Evolutionary conservation across 2,329 filamentous ascomycete species (phyloP).

Genomic region (Juglanconis oblonga): DNA sequence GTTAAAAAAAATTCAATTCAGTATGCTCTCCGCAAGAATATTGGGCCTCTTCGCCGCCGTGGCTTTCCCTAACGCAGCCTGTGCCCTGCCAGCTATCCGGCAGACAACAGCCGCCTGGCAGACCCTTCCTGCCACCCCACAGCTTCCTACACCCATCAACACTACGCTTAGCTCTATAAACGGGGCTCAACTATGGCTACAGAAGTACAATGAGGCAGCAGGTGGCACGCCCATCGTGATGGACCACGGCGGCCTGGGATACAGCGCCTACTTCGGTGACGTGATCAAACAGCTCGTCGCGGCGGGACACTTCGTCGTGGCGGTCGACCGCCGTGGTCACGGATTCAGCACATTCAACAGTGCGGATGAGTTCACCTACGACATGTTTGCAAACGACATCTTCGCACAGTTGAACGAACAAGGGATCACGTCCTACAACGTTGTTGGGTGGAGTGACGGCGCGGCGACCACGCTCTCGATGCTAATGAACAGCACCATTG

Average conservation of each 20-base stretch:
- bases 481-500: conserved; percentile 30
- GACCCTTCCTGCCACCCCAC: conserved; percentile 36
- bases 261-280: conserved; percentile 38
- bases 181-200: conserved; percentile 38
- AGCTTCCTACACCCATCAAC: conserved; percentile 33
- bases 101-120: conserved; percentile 28
- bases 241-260: conserved; percentile 38
- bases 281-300: conserved; percentile 33
- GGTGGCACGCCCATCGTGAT: conserved; percentile 35
- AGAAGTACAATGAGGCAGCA: conserved; percentile 36
- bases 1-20: not conserved
- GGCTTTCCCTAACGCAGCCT: not conserved
- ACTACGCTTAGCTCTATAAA: conserved; percentile 29
- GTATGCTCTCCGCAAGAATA: conserved; percentile 1
- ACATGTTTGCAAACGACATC: conserved; percentile 35
- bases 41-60: conserved; percentile 4
- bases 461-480: conserved; percentile 35
- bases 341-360: conserved; percentile 36
- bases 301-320: conserved; percentile 35
- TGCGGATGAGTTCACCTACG: conserved; percentile 36
- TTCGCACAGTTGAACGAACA: conserved; percentile 28
- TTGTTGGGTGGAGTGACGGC: conserved; percentile 41
- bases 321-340: conserved; percentile 39
- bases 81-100: conserved; percentile 21
- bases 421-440: conserved; percentile 29